Evolutionary conservation across 202 grass and related monocot species (phyloP), one percentile per base, ranked within the genome.

Genomic region (Saccharum hybrid): DNA sequence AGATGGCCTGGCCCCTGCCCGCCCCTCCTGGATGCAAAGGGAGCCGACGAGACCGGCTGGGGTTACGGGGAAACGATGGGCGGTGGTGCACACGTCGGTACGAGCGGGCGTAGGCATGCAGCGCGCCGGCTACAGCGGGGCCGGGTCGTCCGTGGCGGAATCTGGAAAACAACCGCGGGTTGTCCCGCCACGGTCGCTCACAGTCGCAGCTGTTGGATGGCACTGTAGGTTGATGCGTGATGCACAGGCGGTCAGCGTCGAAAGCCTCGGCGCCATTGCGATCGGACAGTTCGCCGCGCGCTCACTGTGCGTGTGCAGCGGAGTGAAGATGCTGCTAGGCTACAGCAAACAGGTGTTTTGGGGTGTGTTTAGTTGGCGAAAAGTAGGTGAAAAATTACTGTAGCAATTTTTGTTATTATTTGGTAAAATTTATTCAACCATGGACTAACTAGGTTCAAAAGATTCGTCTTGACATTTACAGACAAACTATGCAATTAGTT

Each of bases 141-240:
- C 68, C 16, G 61, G 48, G n/a, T n/a, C n/a, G n/a, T n/a, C n/a
- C n/a, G n/a, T n/a, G n/a, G n/a, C n/a, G n/a, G n/a, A n/a, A n/a
- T n/a, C n/a, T n/a, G n/a, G n/a, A n/a, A n/a, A n/a, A n/a, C n/a
- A n/a, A n/a, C n/a, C n/a, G n/a, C n/a, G n/a, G n/a, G 10, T 23
- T 38, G 61, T 56, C 41, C 5, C 14, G 31, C 14, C 7, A 2
- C 13, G 63, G 49, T 19, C 0, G 33, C 16, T 30, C 6, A 14
- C 48, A 51, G 48, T 69, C 15, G 22, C 51, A 10, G 69, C 67
- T 75, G 86, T 41, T 88, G 81, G 54, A 45, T 71, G 77, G 22
- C 57, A 81, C 77, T 71, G 71, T 81, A 56, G 15, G 21, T 42
- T 26, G 3, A 66, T 34, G 11, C 18, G 21, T 39, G 62, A 31